Conservation (phyloP, 2,329 filamentous ascomycete genomes). For the Trichoderma asperellum region DNA sequence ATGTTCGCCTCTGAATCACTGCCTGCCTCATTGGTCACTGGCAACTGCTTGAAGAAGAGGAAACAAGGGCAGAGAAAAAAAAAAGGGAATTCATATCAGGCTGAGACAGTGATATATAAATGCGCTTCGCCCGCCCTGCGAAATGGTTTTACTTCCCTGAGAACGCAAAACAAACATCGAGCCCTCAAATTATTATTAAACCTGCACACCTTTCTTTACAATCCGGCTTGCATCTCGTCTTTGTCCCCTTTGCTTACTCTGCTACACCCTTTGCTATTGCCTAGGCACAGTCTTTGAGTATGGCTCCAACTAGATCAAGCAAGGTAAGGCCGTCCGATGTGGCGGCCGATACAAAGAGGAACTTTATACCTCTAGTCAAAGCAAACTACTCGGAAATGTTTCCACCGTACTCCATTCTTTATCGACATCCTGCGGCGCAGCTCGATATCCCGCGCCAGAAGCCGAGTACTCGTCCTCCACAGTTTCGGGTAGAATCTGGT, state of each 20-base stretch:
- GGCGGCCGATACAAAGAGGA: slow-evolving; percentile 72
- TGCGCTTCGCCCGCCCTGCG: slow-evolving; percentile 18
- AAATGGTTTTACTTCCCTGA: slow-evolving; percentile 14
- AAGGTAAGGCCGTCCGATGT: slow-evolving; percentile 59
- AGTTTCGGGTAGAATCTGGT: slow-evolving; percentile 56
- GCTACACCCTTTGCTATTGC: background rate
- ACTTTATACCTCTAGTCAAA: slow-evolving; percentile 68
- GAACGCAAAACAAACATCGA: slow-evolving; percentile 7
- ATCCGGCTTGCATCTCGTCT: background rate
- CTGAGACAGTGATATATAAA: slow-evolving; percentile 26
- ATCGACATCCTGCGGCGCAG: slow-evolving; percentile 54
- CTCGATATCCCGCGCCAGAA: slow-evolving; percentile 46
- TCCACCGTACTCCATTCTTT: slow-evolving; percentile 63
- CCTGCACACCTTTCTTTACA: background rate
- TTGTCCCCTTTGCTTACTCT: too few relatives aligned
- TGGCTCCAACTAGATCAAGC: slow-evolving; percentile 42
- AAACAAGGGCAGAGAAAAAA: background rate
- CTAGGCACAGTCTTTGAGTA: slow-evolving; percentile 29
- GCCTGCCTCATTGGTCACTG: slow-evolving; percentile 13
- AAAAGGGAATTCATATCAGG: slow-evolving; percentile 13
- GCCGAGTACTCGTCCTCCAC: slow-evolving; percentile 46
- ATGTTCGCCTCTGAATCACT: slow-evolving; percentile 25
- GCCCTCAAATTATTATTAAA: background rate
- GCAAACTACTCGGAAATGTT: slow-evolving; percentile 58
- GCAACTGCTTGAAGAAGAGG: background rate